A percentile compares a stretch with the other conserved stretches of the same genome.
These are phyloP conservation scores for Speleostelium caveatum DNA, from an alignment of 78 protist genomes.

Conservation along the genomic window DNA sequence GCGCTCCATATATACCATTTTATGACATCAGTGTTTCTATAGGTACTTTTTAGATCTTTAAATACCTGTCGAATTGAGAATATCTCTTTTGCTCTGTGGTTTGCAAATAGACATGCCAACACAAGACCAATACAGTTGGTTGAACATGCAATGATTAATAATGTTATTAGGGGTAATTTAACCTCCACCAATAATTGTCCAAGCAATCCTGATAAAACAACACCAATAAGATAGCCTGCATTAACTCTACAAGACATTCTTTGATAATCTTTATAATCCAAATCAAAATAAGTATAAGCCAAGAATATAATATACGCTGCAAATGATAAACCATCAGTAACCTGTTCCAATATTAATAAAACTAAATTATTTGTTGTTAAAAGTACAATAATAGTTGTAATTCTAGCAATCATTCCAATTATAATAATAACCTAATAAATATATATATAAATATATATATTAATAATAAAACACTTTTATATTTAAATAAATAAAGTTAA, in stretches of 20 bases:
- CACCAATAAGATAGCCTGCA: slow-evolving; percentile 61
- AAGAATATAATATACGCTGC: slow-evolving; percentile 51
- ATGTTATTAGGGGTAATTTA: slow-evolving; percentile 14
- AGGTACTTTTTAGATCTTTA: slow-evolving; percentile 8
- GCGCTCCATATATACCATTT: slow-evolving; percentile 72
- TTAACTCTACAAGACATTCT: slow-evolving; percentile 56
- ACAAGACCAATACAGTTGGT: slow-evolving; percentile 21
- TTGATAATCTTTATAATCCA: slow-evolving; percentile 41
- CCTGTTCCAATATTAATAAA: slow-evolving; percentile 40
- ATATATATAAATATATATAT: neutral
- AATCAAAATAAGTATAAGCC: slow-evolving; percentile 46
- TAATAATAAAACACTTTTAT: too few species aligned
- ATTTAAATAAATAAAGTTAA: neutral
- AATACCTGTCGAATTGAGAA: slow-evolving; percentile 9
- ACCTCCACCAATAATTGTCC: slow-evolving; percentile 35
- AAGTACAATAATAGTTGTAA: neutral
- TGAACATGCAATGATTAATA: slow-evolving; percentile 14
- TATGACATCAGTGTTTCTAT: slow-evolving; percentile 26
- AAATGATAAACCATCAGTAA: slow-evolving; percentile 55
- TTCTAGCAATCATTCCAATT: slow-evolving; percentile 51
- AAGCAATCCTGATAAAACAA: slow-evolving; percentile 27
- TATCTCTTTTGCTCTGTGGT: neutral
- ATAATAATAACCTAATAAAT: slow-evolving; percentile 27
- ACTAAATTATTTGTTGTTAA: slow-evolving; percentile 25
- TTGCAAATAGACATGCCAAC: slow-evolving; percentile 17